A percentile compares a stretch with the other conserved stretches of the same genome.
Evolutionary conservation across 192 early-diverging fungal genomes (phyloP).

Genomic region (Backusella macrospora): DNA sequence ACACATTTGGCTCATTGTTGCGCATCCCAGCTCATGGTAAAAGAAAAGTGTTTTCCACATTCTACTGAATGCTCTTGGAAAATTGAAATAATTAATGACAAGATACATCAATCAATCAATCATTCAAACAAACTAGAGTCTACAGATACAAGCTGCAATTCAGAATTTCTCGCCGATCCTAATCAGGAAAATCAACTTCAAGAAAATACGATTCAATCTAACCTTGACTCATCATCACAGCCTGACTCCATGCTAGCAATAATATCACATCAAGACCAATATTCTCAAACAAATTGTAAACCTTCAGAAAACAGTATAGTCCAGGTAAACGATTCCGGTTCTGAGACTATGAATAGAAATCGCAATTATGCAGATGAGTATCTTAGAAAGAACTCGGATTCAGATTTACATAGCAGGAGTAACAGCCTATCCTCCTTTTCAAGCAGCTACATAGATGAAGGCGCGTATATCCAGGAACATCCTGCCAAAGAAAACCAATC

Average conservation of each 20-base stretch:
- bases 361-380: background rate
- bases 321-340: background rate
- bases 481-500: background rate
- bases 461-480: background rate
- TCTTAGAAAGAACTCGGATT: background rate
- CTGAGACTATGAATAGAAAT: background rate
- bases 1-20: slow-evolving; percentile 3
- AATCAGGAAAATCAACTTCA: background rate
- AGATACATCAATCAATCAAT: background rate
- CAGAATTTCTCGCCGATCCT: background rate
- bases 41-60: background rate
- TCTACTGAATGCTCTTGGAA: background rate
- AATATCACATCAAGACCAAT: background rate
- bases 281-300: background rate
- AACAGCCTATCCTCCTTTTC: background rate
- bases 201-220: background rate
- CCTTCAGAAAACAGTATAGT: background rate
- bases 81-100: background rate
- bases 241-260: background rate
- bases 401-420: background rate
- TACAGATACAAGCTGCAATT: background rate
- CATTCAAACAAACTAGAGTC: background rate
- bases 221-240: background rate
- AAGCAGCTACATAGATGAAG: background rate
- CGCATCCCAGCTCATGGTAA: background rate